phyloP scores from a whole-genome alignment of 2,329 filamentous ascomycete species.

The Alternaria rosae region DNA sequence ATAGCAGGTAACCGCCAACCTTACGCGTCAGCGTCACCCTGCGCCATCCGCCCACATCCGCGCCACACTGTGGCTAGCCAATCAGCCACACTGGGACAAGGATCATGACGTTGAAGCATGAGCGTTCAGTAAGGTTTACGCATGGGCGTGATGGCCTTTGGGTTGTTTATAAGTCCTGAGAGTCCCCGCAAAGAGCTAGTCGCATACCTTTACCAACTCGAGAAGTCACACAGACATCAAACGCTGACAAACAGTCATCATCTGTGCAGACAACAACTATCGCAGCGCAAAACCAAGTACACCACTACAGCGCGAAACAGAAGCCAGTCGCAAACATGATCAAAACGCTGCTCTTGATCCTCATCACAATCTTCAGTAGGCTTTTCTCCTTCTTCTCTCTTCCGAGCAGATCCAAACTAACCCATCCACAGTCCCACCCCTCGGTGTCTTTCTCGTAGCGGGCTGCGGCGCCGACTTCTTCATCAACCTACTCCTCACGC shows the following conservation, averaged over 20 bases:
- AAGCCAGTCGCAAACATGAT: constrained; percentile 21
- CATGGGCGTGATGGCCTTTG: background rate
- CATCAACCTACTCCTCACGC: constrained; percentile 58
- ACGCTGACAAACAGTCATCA: background rate
- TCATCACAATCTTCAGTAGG: constrained; percentile 56
- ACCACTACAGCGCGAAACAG: background rate
- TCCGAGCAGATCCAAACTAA: background rate
- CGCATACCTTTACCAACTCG: background rate
- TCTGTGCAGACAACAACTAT: background rate
- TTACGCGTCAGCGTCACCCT: background rate
- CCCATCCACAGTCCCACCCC: constrained; percentile 52
- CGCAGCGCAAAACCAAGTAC: background rate
- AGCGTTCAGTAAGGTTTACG: constrained; percentile 2
- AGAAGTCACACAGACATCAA: background rate
- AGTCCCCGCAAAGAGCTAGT: background rate
- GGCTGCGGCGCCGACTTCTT: constrained; percentile 59
- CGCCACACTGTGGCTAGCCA: constrained; percentile 8
- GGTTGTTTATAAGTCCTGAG: background rate
- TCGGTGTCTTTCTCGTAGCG: constrained; percentile 58
- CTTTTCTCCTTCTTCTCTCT: background rate
- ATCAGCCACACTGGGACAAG: background rate
- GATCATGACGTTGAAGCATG: constrained; percentile 1
- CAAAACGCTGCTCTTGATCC: constrained; percentile 51
- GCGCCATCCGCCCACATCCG: background rate
- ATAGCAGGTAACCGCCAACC: background rate